Conservation (phyloP, 768 basidiomycete genomes). For the Coprinellus aureogranulatus region DNA sequence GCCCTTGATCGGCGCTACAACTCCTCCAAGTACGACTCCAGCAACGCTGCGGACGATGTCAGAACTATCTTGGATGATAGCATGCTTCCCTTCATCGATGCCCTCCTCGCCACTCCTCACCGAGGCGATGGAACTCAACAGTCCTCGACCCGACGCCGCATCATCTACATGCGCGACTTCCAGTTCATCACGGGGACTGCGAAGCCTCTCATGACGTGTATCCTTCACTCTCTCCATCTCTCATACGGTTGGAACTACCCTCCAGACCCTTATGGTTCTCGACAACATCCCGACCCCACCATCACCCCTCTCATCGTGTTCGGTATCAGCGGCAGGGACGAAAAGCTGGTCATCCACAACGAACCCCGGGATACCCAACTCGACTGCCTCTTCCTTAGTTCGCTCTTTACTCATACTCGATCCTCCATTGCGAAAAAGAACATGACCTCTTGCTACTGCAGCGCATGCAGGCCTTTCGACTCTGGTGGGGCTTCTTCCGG, state of each 20-base stretch:
- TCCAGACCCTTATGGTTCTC: background rate
- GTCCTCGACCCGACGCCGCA: background rate
- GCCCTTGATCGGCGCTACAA: no score
- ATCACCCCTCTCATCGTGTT: background rate
- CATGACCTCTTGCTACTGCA: background rate
- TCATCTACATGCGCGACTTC: constrained; percentile 12
- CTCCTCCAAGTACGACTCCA: no score
- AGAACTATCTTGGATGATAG: no score
- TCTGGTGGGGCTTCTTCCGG: background rate
- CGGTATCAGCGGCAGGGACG: background rate
- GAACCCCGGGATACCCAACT: background rate
- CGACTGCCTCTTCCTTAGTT: background rate
- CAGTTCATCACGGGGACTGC: constrained; percentile 3
- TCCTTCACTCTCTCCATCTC: constrained; percentile 6
- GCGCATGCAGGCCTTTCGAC: no score
- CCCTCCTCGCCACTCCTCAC: background rate
- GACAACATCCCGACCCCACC: background rate
- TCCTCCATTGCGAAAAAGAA: background rate
- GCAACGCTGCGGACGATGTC: no score
- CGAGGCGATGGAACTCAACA: background rate
- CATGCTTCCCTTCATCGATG: background rate
- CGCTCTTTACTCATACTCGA: background rate
- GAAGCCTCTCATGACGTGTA: constrained; percentile 4
- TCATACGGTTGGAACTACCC: background rate
- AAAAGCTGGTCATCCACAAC: background rate